Evolutionary conservation across 371 early-diverging fungal species (phyloP).

Genomic region (Mortierella sp.): DNA sequence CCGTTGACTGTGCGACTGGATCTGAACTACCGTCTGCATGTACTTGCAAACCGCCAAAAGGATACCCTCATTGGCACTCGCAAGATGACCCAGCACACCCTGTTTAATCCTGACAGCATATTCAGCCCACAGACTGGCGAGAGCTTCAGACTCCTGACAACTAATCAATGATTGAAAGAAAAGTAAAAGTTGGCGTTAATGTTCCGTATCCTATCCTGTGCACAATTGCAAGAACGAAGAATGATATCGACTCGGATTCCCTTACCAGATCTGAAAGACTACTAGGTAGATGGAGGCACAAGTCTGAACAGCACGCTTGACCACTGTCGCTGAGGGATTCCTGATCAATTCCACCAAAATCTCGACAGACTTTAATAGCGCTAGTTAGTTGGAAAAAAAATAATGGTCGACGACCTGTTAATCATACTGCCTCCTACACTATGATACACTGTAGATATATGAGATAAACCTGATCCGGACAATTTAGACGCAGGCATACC

Average conservation of each 20-base stretch:
- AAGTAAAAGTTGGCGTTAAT: background rate
- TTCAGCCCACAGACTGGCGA: conserved; percentile 39
- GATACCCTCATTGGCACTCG: conserved; percentile 27
- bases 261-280: conserved; percentile 47
- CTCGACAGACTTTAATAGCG: conserved; percentile 25
- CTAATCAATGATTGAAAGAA: conserved; percentile 12
- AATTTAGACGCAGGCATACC: conserved; percentile 19
- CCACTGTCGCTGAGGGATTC: conserved; percentile 10
- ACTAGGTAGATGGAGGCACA: conserved; percentile 42
- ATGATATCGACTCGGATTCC: background rate
- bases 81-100: conserved; percentile 24
- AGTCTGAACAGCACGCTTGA: conserved; percentile 39
- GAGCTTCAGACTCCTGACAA: conserved; percentile 28
- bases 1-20: conserved; percentile 44
- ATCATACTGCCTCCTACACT: background rate
- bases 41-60: conserved; percentile 40
- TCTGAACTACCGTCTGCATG: conserved; percentile 43
- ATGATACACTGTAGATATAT: no score
- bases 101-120: conserved; percentile 49
- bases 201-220: background rate
- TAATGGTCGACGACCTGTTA: no score
- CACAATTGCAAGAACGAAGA: background rate
- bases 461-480: background rate
- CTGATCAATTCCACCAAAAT: conserved; percentile 23
- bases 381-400: no score